Conservation (phyloP, 202 grass and related monocot genomes). For the Hordeum pubiflorum region DNA sequence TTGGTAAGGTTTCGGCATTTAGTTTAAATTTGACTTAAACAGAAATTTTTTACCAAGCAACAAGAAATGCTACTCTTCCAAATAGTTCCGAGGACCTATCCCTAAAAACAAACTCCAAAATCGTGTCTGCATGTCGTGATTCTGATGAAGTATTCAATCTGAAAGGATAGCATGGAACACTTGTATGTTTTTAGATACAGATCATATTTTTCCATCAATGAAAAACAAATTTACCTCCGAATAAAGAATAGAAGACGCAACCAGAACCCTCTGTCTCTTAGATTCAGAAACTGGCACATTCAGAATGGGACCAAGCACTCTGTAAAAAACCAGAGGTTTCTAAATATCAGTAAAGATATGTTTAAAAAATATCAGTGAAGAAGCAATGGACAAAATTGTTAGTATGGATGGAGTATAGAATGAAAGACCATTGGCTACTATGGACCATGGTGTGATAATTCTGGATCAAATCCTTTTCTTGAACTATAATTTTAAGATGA, state of each 20-base stretch:
- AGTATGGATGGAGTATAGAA: background rate
- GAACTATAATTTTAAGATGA: constrained; percentile 4
- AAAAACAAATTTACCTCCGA: constrained; percentile 54
- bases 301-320: constrained; percentile 63
- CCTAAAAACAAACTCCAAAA: background rate
- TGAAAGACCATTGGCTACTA: constrained; percentile 18
- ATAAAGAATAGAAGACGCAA: constrained; percentile 71
- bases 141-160: background rate
- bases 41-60: background rate
- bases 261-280: constrained; percentile 74
- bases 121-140: background rate
- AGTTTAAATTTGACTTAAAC: background rate
- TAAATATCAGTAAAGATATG: constrained; percentile 17
- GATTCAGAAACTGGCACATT: constrained; percentile 78
- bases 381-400: constrained; percentile 8
- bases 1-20: background rate
- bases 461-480: constrained; percentile 1
- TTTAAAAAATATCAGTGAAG: background rate
- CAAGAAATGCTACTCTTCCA: background rate
- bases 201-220: constrained; percentile 13
- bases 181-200: constrained; percentile 9
- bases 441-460: background rate
- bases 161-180: constrained; percentile 4
- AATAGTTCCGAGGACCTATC: too few relatives aligned
- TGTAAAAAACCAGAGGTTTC: constrained; percentile 26